Base-by-base conservation (phyloP, 306 rosid genomes). In the Sophora flavescens region DNA sequence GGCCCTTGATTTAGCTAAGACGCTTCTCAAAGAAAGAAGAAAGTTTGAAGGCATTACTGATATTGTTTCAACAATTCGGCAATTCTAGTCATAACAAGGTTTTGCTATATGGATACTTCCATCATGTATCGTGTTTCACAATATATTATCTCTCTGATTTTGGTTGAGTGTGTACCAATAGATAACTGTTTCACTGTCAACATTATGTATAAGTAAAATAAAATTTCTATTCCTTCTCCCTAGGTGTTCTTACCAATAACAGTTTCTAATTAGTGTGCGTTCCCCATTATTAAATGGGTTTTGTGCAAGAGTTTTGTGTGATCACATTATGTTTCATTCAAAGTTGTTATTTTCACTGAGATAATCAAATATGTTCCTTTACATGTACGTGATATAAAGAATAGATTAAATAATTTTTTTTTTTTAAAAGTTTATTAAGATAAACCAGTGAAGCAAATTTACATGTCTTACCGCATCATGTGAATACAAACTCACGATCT, bases 21-120 rank as follows among this genome's bases (percentile, higher is more conserved):
- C 74, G 80, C 74, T 95, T 75, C 93, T 95, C 32, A 92, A 92
- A 84, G 86, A 95, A 69, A 86, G 98, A 77, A 81, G 88, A 38
- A 88, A 78, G 38, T 88, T 89, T 72, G 78, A 78, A 28, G 65
- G 79, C 77, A 89, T 95, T 59, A 5, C 71, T 33, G 89, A 92
- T 79, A 72, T 95, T 39, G 52, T 90, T 78, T 77, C 89, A n/a
- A 89, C 92, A 54, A 79, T 95, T 83, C 57, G 60, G 39, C 81
- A 86, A 76, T 38, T 80, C 74, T 78, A 83, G 79, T 64, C 80
- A 58, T 70, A 14, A 36, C 51, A n/a, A 53, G 72, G 58, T 73
- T 79, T 32, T 50, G 28, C 39, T 30, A 15, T 15, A 68, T 69
- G 45, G 22, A 17, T 39, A 38, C 6, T 28, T 36, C 1, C n/a